Evolutionary conservation across 2,329 filamentous ascomycete genomes (phyloP).

Genomic region (Botryotinia globosa): DNA sequence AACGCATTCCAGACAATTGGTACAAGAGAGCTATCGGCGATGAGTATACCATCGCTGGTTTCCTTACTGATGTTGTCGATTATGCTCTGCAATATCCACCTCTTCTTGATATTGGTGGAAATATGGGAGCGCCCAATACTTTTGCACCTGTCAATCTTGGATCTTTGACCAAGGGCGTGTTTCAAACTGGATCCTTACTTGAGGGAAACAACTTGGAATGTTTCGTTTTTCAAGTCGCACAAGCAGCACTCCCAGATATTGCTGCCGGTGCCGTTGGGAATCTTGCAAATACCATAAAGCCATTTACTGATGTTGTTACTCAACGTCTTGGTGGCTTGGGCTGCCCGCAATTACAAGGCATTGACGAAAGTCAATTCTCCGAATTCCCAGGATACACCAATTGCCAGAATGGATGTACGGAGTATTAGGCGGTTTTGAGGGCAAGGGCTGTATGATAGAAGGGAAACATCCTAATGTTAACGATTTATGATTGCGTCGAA

Average conservation of each 20-base stretch:
- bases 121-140: constrained; percentile 51
- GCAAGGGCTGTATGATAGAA: neutral
- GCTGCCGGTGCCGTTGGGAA: constrained; percentile 24
- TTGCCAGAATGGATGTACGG: constrained; percentile 7
- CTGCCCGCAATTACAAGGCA: constrained; percentile 5
- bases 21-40: constrained; percentile 21
- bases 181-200: constrained; percentile 44
- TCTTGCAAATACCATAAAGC: neutral
- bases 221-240: constrained; percentile 43
- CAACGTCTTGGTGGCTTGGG: constrained; percentile 21
- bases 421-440: neutral
- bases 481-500: neutral
- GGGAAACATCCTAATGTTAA: neutral
- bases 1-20: constrained; percentile 18
- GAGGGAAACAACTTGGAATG: constrained; percentile 50
- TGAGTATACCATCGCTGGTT: constrained; percentile 41
- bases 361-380: neutral
- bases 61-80: constrained; percentile 43
- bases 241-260: constrained; percentile 44
- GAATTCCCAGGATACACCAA: constrained; percentile 12
- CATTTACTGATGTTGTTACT: neutral
- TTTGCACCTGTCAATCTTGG: constrained; percentile 48
- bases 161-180: constrained; percentile 46
- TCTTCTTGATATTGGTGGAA: constrained; percentile 51
- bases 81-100: constrained; percentile 43